phyloP scores from a whole-genome alignment of 2,329 filamentous ascomycete genomes.

The Escovopsis sp. region DNA sequence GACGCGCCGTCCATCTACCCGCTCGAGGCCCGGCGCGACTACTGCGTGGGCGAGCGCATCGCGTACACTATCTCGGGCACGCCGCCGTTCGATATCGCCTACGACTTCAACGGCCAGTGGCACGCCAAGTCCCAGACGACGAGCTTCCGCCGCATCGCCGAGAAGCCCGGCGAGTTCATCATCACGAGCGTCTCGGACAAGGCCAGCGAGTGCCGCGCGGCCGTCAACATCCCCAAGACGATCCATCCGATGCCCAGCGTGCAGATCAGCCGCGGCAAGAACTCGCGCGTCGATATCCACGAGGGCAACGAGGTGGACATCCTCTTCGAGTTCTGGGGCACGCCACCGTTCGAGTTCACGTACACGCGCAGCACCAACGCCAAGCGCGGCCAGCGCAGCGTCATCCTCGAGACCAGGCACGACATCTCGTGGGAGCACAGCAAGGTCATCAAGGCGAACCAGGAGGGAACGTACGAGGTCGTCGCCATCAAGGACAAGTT shows the following conservation, averaged over 20 bases:
- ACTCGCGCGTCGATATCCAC: constrained; percentile 80
- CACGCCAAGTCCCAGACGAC: constrained; percentile 69
- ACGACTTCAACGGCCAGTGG: constrained; percentile 71
- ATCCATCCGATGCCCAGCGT: constrained; percentile 92
- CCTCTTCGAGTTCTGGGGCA: constrained; percentile 87
- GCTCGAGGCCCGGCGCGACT: constrained; percentile 70
- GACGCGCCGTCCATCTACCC: constrained; percentile 85
- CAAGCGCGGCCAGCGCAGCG: constrained; percentile 60
- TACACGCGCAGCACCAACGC: constrained; percentile 85
- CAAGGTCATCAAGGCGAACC: constrained; percentile 70
- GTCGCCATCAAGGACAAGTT: constrained; percentile 88
- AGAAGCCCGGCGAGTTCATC: constrained; percentile 75
- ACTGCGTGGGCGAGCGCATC: constrained; percentile 90
- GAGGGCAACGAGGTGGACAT: constrained; percentile 92
- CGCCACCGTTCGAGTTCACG: constrained; percentile 93
- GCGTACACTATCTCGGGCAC: constrained; percentile 83
- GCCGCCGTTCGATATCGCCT: constrained; percentile 83
- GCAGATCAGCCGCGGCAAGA: constrained; percentile 70
- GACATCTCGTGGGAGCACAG: constrained; percentile 70
- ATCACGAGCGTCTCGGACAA: constrained; percentile 81
- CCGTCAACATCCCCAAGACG: constrained; percentile 60
- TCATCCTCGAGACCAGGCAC: constrained; percentile 79
- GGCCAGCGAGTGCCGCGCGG: constrained; percentile 73
- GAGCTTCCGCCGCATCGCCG: constrained; percentile 84
- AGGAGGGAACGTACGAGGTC: constrained; percentile 96